Evolutionary conservation across 2,329 filamentous ascomycete species (phyloP).

Genomic region (Colletotrichum sp.): DNA sequence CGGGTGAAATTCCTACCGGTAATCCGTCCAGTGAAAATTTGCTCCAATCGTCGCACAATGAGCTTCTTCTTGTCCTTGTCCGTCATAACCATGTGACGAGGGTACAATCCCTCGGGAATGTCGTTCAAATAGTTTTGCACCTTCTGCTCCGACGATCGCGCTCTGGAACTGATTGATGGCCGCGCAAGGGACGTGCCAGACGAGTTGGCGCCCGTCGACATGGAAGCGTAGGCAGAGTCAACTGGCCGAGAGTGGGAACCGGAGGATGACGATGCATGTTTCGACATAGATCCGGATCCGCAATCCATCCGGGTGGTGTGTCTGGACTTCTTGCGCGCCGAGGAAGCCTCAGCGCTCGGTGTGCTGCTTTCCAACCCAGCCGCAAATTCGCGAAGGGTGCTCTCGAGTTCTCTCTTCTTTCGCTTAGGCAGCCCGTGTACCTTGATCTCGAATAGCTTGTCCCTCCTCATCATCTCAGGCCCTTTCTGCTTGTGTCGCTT

Average conservation of each 20-base stretch:
- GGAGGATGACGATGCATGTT: conserved; percentile 58
- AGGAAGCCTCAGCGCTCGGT: conserved; percentile 56
- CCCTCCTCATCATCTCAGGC: conserved; percentile 70
- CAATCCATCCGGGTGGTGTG: conserved; percentile 46
- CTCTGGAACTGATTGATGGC: conserved; percentile 38
- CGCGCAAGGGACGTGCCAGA: conserved; percentile 43
- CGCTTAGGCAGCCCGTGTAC: conserved; percentile 74
- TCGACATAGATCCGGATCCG: conserved; percentile 47
- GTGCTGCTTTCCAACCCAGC: conserved; percentile 32
- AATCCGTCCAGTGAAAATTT: conserved; percentile 79
- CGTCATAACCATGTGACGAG: conserved; percentile 65
- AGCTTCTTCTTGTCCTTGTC: conserved; percentile 79
- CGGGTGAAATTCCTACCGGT: conserved; percentile 41
- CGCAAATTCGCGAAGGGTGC: conserved; percentile 73
- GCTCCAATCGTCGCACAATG: conserved; percentile 77
- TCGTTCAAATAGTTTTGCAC: conserved; percentile 75
- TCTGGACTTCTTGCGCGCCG: conserved; percentile 45
- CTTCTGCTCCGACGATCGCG: conserved; percentile 58
- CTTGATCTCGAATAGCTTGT: conserved; percentile 84
- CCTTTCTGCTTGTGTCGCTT: conserved; percentile 73
- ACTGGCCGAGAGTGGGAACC: conserved; percentile 58
- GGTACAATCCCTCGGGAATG: conserved; percentile 72
- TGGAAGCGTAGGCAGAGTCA: conserved; percentile 73
- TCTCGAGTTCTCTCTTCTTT: conserved; percentile 80
- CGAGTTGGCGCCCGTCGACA: conserved; percentile 57